phyloP scores from a whole-genome alignment of 495 filamentous ascomycete genomes.

The Aspergillus heteromorphus region DNA sequence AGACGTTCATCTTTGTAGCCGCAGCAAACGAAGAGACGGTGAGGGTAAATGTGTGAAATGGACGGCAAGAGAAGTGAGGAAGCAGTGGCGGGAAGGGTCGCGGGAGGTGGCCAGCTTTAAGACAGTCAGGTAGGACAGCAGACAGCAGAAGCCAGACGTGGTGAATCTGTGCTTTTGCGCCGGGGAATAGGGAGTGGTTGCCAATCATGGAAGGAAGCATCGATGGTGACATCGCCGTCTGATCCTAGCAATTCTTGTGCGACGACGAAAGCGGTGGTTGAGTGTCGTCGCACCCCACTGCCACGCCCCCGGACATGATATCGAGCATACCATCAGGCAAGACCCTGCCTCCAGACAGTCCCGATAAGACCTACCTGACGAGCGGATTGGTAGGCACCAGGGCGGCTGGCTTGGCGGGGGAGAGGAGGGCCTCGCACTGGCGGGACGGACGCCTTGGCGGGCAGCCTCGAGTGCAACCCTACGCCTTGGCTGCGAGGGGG shows the following conservation, averaged over 20 bases:
- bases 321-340: background rate
- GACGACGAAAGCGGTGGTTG: too few species aligned
- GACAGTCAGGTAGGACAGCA: background rate
- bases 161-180: background rate
- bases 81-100: background rate
- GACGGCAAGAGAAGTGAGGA: background rate
- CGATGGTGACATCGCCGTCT: too few species aligned
- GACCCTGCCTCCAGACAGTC: background rate
- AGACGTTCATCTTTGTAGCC: constrained; percentile 25
- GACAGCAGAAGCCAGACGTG: background rate
- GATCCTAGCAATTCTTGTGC: too few species aligned
- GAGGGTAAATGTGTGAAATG: too few species aligned
- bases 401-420: background rate
- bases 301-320: background rate
- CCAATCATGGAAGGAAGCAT: too few species aligned
- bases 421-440: background rate
- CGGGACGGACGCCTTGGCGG: constrained; percentile 11
- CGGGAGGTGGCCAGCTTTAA: constrained; percentile 11
- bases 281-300: background rate
- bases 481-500: constrained; percentile 1
- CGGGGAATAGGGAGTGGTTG: too few species aligned
- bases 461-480: constrained; percentile 16
- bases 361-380: background rate
- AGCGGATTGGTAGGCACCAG: background rate
- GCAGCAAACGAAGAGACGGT: background rate